Evolutionary conservation across 805 yeast genomes (phyloP).

Genomic region (Yarrowia phangngaensis): DNA sequence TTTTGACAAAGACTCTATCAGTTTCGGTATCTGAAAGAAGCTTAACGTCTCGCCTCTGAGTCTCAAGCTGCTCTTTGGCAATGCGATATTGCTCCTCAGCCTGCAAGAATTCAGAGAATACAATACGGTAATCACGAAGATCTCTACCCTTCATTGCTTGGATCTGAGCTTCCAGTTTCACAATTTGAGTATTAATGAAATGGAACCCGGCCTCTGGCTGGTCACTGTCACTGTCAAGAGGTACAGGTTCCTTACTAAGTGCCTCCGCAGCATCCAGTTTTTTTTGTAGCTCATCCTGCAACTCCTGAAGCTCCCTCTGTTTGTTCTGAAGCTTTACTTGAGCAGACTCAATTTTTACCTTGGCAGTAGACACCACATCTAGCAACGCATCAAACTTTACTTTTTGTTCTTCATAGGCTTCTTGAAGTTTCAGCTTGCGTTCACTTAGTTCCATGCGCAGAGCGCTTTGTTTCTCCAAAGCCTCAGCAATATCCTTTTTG

Average conservation of each 20-base stretch:
- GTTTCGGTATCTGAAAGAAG: neutral
- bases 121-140: neutral
- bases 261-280: neutral
- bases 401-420: conserved; percentile 18
- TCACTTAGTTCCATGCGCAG: neutral
- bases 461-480: no score
- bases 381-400: conserved; percentile 35
- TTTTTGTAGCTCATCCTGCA: neutral
- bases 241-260: neutral
- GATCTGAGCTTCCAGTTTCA: neutral
- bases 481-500: neutral
- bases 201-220: neutral
- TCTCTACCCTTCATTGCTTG: neutral
- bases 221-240: neutral
- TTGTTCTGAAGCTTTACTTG: conserved; percentile 57
- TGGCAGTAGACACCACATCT: conserved; percentile 36
- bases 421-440: neutral
- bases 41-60: neutral
- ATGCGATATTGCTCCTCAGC: neutral
- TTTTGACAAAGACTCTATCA: neutral
- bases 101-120: neutral
- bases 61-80: neutral
- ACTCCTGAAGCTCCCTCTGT: neutral
- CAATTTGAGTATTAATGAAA: neutral
- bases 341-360: conserved; percentile 52